phyloP scores from a whole-genome alignment of 2,329 filamentous ascomycete species.

The Fusarium sp. region DNA sequence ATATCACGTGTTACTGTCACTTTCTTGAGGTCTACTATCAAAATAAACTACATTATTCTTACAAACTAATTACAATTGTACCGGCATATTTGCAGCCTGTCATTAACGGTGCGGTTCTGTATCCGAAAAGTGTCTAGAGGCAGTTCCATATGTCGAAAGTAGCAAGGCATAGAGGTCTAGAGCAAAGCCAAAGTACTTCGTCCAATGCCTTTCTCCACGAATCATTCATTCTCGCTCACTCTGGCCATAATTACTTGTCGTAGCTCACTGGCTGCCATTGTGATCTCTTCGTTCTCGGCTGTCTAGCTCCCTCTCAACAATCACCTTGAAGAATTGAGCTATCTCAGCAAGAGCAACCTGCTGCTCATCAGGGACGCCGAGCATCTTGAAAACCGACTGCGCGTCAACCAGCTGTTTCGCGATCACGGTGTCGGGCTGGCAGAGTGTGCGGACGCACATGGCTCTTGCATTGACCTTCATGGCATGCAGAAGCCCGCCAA shows the following conservation, averaged over 20 bases:
- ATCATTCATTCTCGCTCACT: slow-evolving; percentile 26
- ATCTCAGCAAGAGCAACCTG: slow-evolving; percentile 65
- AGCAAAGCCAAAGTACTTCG: not conserved
- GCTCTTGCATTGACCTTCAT: slow-evolving; percentile 67
- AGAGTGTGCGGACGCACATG: slow-evolving; percentile 68
- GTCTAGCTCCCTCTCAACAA: slow-evolving; percentile 62
- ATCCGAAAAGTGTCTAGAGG: not conserved
- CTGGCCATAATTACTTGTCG: slow-evolving; percentile 16
- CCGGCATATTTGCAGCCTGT: not conserved
- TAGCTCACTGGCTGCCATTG: slow-evolving; percentile 26
- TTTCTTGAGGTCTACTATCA: not conserved
- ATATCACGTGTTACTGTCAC: not conserved
- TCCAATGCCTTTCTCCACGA: slow-evolving; percentile 8
- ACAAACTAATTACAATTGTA: not conserved
- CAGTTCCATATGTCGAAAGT: not conserved
- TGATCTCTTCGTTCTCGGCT: slow-evolving; percentile 44
- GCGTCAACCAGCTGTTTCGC: slow-evolving; percentile 70
- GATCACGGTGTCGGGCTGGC: slow-evolving; percentile 69
- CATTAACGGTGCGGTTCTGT: not conserved
- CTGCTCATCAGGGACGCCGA: slow-evolving; percentile 60
- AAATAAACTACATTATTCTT: not conserved
- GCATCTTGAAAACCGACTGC: slow-evolving; percentile 64
- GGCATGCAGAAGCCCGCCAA: slow-evolving; percentile 63
- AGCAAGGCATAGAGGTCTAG: not conserved
- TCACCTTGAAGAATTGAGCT: slow-evolving; percentile 67